phyloP scores from a whole-genome alignment of 2,329 filamentous ascomycete genomes.

The Aspergillus piperis region DNA sequence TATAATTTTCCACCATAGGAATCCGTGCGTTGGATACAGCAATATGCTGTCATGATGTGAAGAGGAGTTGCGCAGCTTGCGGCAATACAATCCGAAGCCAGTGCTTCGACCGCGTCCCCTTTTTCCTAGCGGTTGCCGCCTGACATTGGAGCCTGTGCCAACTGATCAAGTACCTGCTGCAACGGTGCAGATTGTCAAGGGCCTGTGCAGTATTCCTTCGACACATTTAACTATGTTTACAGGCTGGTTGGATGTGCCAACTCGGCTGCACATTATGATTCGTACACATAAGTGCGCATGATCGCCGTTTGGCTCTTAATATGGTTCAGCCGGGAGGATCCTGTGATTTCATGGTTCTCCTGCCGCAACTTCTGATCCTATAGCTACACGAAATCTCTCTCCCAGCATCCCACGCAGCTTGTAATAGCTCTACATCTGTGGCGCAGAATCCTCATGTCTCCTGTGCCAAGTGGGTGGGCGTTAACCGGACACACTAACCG shows the following conservation, averaged over 20 bases:
- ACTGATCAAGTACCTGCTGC: not conserved
- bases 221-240: not conserved
- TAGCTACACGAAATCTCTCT: not conserved
- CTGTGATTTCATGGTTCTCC: not conserved
- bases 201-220: not conserved
- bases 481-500: not conserved
- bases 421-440: not conserved
- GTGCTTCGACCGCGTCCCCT: not conserved
- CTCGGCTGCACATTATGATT: not conserved
- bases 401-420: not conserved
- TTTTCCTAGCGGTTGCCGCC: not conserved
- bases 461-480: not conserved
- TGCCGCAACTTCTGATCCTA: not conserved
- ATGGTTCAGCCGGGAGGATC: not conserved
- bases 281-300: not conserved
- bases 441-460: not conserved
- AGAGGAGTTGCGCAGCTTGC: not conserved
- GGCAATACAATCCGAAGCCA: not conserved
- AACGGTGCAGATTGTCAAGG: not conserved
- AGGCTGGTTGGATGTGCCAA: not conserved
- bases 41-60: not conserved
- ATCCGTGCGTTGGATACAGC: not conserved
- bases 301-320: not conserved
- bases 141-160: not conserved
- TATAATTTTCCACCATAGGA: not conserved